Evolutionary conservation across 371 early-diverging fungal species (phyloP).

Genomic region (Coemansia sp.): DNA sequence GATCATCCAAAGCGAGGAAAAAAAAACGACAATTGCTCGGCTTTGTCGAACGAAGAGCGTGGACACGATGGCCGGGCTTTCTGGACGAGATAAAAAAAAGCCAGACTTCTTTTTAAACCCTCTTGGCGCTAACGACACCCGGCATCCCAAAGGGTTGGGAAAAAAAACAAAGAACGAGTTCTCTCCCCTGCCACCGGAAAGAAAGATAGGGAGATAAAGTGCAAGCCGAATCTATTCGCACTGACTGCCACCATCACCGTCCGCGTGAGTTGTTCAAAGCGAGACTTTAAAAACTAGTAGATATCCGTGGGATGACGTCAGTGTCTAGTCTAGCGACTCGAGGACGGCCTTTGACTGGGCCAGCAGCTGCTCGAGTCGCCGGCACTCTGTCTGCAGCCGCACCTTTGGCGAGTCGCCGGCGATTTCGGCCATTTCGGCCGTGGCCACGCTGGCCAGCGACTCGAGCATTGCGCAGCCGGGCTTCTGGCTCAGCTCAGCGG

Average conservation of each 20-base stretch:
- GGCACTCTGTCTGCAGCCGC: slow-evolving; percentile 26
- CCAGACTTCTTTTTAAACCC: too few relatives aligned
- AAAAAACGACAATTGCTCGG: too few relatives aligned
- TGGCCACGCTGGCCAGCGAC: slow-evolving; percentile 43
- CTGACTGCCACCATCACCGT: neutral
- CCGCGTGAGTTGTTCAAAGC: neutral
- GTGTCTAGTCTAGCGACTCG: slow-evolving; percentile 11
- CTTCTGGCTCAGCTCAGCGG: slow-evolving; percentile 30
- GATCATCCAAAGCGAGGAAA: too few relatives aligned
- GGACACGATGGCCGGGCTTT: too few relatives aligned
- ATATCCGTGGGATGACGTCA: neutral
- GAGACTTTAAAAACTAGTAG: slow-evolving; percentile 3
- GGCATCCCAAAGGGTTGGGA: too few relatives aligned
- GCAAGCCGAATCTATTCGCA: neutral
- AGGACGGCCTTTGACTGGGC: slow-evolving; percentile 28
- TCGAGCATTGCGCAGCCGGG: slow-evolving; percentile 29
- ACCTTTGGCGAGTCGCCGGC: neutral
- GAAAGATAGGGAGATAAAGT: too few relatives aligned
- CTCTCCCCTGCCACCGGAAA: too few relatives aligned
- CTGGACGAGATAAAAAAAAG: too few relatives aligned
- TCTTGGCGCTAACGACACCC: too few relatives aligned
- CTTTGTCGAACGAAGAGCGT: too few relatives aligned
- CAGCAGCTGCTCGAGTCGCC: slow-evolving; percentile 24
- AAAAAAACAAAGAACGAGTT: too few relatives aligned
- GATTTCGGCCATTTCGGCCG: slow-evolving; percentile 25